Base-by-base conservation (phyloP, 495 filamentous ascomycete species). In the Articulospora tetracladia region DNA sequence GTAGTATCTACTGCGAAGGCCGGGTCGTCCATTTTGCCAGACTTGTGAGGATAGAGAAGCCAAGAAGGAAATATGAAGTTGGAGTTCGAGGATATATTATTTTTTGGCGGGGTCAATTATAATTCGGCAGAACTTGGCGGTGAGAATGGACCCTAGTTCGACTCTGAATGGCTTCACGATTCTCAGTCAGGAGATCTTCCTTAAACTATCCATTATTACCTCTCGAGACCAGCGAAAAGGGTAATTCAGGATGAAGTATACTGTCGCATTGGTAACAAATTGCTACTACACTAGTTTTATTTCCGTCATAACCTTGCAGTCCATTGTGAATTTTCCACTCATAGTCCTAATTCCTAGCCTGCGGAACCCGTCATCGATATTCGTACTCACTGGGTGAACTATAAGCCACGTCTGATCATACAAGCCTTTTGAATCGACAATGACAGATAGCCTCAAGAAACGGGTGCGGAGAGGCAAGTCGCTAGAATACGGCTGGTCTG, bases 21-120 rank as follows among this genome's bases (percentile, higher is more conserved):
- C 44, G 59, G 58, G 30, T 69, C 67, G 32, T 64, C 66, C 66
- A 68, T 68, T 58, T 28, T 55, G 1, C 2, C 1, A 23, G 39
- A 7, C 3, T 12, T 7, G 3, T 11, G n/a, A 15, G 10, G 15
- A 44, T 8, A 44, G 3, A n/a, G 17, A 17, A 7, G 4, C 3
- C 39, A 44, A n/a, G 8, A 44, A n/a, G 17, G 39, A 17, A n/a
- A 17, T 3, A 44, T 44, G n/a, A 12, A 15, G 39, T n/a, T 19
- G 8, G 39, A 15, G 39, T 44, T 44, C n/a, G 39, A 44, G 39
- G 39, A 44, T 44, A 44, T 44, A 44, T 44, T 34, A 7, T 34
- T 34, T 34, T 44, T 44, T 44, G 39, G 39, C 39, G 39, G 39
- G 39, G 39, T 44, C n/a, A 19, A 44, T 44, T 3, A 11, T 7